Conservation (phyloP, 306 rosid genomes). For the Gleditsia sinensis region DNA sequence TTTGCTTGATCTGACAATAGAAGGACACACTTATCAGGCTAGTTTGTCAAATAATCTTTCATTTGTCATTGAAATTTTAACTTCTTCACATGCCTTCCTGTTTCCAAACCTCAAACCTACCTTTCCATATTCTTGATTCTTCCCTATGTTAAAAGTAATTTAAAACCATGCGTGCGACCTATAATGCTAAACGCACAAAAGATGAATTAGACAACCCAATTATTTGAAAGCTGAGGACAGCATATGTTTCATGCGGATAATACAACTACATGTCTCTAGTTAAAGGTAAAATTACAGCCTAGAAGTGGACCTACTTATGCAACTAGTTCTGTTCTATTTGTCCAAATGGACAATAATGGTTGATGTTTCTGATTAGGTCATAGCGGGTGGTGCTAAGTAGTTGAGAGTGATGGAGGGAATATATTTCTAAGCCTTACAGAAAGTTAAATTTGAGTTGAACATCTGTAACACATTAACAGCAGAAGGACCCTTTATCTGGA, state of each 20-base stretch:
- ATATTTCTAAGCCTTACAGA: slow-evolving; percentile 25
- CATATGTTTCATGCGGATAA: slow-evolving; percentile 44
- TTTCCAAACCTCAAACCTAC: slow-evolving; percentile 41
- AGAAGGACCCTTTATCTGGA: slow-evolving; percentile 34
- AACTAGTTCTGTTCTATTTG: slow-evolving; percentile 58
- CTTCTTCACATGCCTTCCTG: slow-evolving; percentile 14
- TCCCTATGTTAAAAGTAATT: slow-evolving; percentile 17
- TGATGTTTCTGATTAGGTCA: slow-evolving; percentile 26
- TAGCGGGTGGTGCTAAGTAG: neutral
- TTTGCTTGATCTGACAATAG: slow-evolving; percentile 32
- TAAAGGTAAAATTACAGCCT: slow-evolving; percentile 59
- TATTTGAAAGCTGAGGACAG: slow-evolving; percentile 43
- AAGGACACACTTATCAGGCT: slow-evolving; percentile 16
- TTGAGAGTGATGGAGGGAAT: slow-evolving; percentile 17
- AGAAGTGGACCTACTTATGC: slow-evolving; percentile 60
- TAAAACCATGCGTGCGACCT: neutral
- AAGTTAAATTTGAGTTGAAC: slow-evolving; percentile 34
- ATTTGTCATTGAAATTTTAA: slow-evolving; percentile 8
- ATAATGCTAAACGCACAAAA: slow-evolving; percentile 23
- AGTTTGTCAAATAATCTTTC: neutral
- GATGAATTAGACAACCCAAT: slow-evolving; percentile 33
- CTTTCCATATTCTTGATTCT: neutral
- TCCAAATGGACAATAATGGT: slow-evolving; percentile 55
- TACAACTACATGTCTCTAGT: slow-evolving; percentile 46
- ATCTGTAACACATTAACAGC: slow-evolving; percentile 45